These are phyloP conservation scores for Pyrus bretschneideri DNA, from an alignment of 306 rosid species.

Conservation along the genomic window DNA sequence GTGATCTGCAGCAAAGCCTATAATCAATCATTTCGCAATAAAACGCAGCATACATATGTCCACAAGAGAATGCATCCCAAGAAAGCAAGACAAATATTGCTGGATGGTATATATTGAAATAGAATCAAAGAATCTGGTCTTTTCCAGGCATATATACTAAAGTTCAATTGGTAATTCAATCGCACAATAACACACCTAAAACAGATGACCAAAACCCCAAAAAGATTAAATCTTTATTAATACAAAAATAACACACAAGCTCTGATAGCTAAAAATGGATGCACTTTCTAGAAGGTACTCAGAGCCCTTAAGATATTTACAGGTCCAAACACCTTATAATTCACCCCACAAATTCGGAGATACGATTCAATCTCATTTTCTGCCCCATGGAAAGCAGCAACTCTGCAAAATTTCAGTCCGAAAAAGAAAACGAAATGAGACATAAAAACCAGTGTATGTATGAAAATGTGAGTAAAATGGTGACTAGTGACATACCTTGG, in stretches of 20 bases:
- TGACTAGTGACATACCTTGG: conserved; percentile 34
- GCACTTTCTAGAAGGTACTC: conserved; percentile 16
- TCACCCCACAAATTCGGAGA: conserved; percentile 23
- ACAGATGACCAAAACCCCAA: neutral
- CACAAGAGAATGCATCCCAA: neutral
- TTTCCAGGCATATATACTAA: conserved; percentile 1
- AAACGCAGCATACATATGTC: too few species aligned
- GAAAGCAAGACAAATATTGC: neutral
- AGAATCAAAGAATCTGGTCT: conserved; percentile 22
- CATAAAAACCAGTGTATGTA: neutral
- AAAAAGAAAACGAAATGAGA: conserved; percentile 11
- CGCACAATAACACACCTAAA: neutral
- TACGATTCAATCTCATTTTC: conserved; percentile 22
- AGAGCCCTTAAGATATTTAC: conserved; percentile 40
- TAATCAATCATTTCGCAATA: too few species aligned
- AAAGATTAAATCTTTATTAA: conserved; percentile 4
- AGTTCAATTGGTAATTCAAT: neutral
- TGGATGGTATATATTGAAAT: neutral
- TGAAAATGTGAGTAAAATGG: conserved; percentile 1
- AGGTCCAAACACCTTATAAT: conserved; percentile 35
- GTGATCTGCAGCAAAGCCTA: too few species aligned
- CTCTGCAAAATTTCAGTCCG: conserved; percentile 35
- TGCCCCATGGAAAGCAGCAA: conserved; percentile 68
- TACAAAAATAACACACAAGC: conserved; percentile 27
- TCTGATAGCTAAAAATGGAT: neutral